Percentiles rank a stretch among this genome's conserved stretches.
Conservation (phyloP, 2,329 filamentous ascomycete species). For the Xylaria sp. region DNA sequence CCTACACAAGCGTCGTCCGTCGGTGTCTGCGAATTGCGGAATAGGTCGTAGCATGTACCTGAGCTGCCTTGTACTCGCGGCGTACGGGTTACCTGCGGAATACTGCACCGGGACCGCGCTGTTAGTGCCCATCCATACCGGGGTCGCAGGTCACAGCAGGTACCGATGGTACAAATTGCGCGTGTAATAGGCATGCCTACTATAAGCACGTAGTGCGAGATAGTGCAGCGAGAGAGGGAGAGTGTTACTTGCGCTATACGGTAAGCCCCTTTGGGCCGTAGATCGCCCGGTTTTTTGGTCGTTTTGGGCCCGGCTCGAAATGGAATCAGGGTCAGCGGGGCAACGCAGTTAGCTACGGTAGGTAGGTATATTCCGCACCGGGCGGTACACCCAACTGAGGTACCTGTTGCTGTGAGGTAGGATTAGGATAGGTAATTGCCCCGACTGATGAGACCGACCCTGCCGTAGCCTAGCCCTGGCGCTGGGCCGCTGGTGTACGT, state of each 20-base stretch:
- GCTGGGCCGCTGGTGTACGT: constrained; percentile 11
- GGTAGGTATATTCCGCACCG: not conserved
- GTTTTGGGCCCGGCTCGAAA: constrained; percentile 12
- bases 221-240: too few relatives aligned
- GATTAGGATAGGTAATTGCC: constrained; percentile 17
- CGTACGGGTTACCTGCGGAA: not conserved
- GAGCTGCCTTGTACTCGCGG: not conserved
- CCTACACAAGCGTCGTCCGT: constrained; percentile 7
- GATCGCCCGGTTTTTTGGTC: constrained; percentile 8
- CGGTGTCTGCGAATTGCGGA: constrained; percentile 17
- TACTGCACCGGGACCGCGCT: constrained; percentile 2
- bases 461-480: constrained; percentile 6
- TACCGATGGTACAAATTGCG: not conserved
- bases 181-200: too few relatives aligned
- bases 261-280: constrained; percentile 2
- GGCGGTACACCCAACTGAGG: not conserved
- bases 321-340: constrained; percentile 1
- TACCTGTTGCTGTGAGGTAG: not conserved
- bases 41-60: too few relatives aligned
- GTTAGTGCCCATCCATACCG: not conserved
- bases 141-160: not conserved
- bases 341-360: not conserved
- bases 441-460: constrained; percentile 17
- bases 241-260: not conserved
- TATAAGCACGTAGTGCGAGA: too few relatives aligned